phyloP scores from a whole-genome alignment of 1,139 yeast genomes.

The Candida neerlandica region DNA sequence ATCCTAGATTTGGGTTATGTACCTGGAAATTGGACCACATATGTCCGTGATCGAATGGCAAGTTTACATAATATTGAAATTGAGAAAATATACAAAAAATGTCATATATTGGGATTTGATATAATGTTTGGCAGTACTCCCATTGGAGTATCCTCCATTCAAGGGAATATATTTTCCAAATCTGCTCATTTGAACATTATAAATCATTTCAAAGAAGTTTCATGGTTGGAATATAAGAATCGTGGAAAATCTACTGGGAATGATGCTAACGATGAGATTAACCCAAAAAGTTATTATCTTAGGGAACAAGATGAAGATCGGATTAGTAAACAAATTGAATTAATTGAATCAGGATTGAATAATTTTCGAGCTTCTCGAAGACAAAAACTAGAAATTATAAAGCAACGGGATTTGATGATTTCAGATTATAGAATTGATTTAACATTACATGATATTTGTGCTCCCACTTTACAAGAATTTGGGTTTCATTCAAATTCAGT shows the following conservation, averaged over 20 bases:
- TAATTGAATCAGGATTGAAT: constrained; percentile 14
- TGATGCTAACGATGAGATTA: constrained; percentile 9
- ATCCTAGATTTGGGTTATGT: constrained; percentile 70
- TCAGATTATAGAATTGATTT: constrained; percentile 47
- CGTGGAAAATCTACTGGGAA: neutral
- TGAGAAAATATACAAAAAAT: constrained; percentile 55
- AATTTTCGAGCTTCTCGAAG: neutral
- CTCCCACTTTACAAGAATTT: constrained; percentile 63
- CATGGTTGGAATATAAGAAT: constrained; percentile 19
- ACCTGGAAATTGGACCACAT: constrained; percentile 96
- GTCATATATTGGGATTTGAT: constrained; percentile 84
- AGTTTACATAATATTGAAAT: constrained; percentile 35
- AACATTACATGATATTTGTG: constrained; percentile 85
- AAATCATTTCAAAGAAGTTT: constrained; percentile 53
- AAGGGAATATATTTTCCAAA: constrained; percentile 80
- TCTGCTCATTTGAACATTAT: constrained; percentile 64
- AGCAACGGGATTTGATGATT: neutral
- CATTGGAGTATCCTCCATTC: constrained; percentile 73
- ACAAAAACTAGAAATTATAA: neutral
- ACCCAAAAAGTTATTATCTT: constrained; percentile 26
- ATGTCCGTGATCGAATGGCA: constrained; percentile 47
- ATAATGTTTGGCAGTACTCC: constrained; percentile 80
- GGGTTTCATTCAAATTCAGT: constrained; percentile 75
- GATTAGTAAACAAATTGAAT: constrained; percentile 23
- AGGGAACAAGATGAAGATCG: constrained; percentile 30